Percentiles rank a stretch among this genome's conserved stretches.
Conservation (phyloP, 371 early-diverging fungal genomes). For the Mucor saturninus region DNA sequence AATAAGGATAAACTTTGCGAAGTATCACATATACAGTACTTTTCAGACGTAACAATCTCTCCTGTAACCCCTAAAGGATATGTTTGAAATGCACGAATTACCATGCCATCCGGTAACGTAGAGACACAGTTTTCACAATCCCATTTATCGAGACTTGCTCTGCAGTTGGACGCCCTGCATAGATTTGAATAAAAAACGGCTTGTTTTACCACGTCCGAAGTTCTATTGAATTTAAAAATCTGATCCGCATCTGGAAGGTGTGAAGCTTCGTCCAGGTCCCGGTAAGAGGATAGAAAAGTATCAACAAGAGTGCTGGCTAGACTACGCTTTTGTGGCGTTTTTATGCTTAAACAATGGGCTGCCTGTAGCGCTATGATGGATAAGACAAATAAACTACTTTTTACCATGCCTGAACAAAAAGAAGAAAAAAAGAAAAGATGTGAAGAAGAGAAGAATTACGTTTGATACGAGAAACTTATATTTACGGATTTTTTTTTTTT, state of each 20-base stretch:
- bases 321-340: too few species aligned
- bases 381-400: too few species aligned
- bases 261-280: not conserved
- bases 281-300: not conserved
- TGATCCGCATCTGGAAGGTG: not conserved
- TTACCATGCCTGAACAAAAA: too few species aligned
- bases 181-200: conserved; percentile 10
- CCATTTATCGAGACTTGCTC: conserved; percentile 27
- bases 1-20: not conserved
- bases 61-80: conserved; percentile 24
- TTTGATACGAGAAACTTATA: too few species aligned
- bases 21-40: conserved; percentile 10
- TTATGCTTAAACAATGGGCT: too few species aligned
- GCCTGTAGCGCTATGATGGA: too few species aligned
- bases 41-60: conserved; percentile 12
- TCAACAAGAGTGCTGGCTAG: not conserved
- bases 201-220: not conserved
- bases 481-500: too few species aligned
- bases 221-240: not conserved
- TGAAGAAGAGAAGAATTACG: too few species aligned
- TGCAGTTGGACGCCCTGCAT: conserved; percentile 25
- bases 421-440: too few species aligned
- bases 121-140: conserved; percentile 23
- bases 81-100: conserved; percentile 21
- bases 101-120: conserved; percentile 23